Percentiles rank a stretch among this genome's conserved stretches.
phyloP scores from a whole-genome alignment of 2,329 filamentous ascomycete species.

The Aspergillus viridinutans region DNA sequence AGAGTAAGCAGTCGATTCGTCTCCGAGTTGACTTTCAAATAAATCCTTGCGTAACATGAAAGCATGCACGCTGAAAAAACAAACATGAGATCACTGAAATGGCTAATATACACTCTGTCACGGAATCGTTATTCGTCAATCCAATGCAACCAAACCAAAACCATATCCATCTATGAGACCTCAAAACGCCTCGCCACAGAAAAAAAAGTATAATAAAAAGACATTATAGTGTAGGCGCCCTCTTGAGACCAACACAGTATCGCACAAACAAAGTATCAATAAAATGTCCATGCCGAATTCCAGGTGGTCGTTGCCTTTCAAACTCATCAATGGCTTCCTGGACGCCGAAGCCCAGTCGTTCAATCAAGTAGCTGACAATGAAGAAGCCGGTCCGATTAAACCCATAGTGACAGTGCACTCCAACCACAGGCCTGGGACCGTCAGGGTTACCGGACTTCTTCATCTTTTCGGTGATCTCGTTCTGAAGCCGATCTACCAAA shows the following conservation, averaged over 20 bases:
- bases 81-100: not conserved
- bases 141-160: slow-evolving; percentile 4
- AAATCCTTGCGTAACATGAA: not conserved
- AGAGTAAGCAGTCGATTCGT: not conserved
- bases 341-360: slow-evolving; percentile 67
- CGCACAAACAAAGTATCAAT: slow-evolving; percentile 76
- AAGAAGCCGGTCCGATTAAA: slow-evolving; percentile 94
- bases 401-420: slow-evolving; percentile 92
- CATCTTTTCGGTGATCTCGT: slow-evolving; percentile 48
- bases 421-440: slow-evolving; percentile 53
- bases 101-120: slow-evolving; percentile 19
- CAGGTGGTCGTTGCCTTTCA: slow-evolving; percentile 66
- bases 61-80: not conserved
- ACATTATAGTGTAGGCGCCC: slow-evolving; percentile 35
- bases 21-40: not conserved
- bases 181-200: slow-evolving; percentile 11
- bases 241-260: slow-evolving; percentile 57
- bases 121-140: slow-evolving; percentile 20
- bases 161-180: slow-evolving; percentile 1
- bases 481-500: slow-evolving; percentile 57
- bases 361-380: slow-evolving; percentile 84
- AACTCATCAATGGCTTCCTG: slow-evolving; percentile 78
- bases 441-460: slow-evolving; percentile 41
- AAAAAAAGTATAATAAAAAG: slow-evolving; percentile 6
- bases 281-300: slow-evolving; percentile 87